Conservation (phyloP, 202 grass and related monocot species). For the Dendrocalamus latiflorus region DNA sequence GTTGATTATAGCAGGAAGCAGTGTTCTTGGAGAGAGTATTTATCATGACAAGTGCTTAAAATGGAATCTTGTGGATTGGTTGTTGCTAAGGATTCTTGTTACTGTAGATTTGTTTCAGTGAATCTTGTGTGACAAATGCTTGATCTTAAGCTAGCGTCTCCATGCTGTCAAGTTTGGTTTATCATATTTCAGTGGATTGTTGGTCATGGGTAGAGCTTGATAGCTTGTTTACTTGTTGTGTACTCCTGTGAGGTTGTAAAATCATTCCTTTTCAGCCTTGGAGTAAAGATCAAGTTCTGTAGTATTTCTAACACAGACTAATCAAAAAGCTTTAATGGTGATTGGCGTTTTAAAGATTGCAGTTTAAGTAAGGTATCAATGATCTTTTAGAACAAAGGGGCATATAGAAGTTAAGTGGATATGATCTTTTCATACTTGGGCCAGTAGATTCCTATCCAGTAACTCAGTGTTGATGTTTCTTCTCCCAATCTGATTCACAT, state of each 20-base stretch:
- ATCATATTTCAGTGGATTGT: not conserved
- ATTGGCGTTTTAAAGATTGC: not conserved
- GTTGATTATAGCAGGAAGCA: not conserved
- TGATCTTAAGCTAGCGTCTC: not conserved
- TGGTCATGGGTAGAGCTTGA: not conserved
- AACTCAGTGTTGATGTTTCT: not conserved
- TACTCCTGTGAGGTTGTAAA: not conserved
- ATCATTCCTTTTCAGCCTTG: not conserved
- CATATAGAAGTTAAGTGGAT: not conserved
- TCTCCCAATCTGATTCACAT: not conserved
- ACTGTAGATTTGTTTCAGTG: not conserved
- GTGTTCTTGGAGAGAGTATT: not conserved
- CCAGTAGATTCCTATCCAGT: not conserved
- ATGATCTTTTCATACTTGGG: constrained; percentile 21
- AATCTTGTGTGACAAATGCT: not conserved
- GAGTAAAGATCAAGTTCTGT: not conserved
- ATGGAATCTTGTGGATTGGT: not conserved
- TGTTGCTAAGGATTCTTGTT: not conserved
- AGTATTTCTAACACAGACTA: not conserved
- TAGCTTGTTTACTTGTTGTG: constrained; percentile 1
- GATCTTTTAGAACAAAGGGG: not conserved
- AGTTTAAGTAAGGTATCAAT: constrained; percentile 28
- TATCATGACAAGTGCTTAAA: not conserved
- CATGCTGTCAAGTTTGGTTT: not conserved
- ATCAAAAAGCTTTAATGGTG: not conserved